A percentile compares a stretch with the other conserved stretches of the same genome.
phyloP scores from a whole-genome alignment of 1,284 basidiomycete species.

The Naganishia albida region DNA sequence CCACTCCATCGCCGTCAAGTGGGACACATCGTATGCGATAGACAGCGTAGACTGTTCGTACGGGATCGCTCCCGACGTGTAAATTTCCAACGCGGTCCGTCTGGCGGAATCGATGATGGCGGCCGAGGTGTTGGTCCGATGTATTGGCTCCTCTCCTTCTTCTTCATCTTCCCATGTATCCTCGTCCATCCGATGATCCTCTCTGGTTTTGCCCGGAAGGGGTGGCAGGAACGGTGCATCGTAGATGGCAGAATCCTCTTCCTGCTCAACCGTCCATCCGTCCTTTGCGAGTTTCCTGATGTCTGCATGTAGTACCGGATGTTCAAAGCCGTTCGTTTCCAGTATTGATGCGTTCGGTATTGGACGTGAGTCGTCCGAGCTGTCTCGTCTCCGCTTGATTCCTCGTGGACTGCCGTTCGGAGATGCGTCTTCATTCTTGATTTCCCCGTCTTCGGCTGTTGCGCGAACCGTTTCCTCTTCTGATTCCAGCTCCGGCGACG shows the following conservation, averaged over 20 bases:
- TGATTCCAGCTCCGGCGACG: neutral
- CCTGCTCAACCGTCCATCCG: neutral
- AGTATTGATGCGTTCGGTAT: neutral
- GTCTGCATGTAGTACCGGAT: neutral
- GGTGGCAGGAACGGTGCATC: constrained; percentile 16
- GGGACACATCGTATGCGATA: constrained; percentile 27
- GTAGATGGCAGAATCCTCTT: neutral
- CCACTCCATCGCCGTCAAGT: constrained; percentile 10
- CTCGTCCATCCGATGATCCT: neutral
- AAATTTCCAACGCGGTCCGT: constrained; percentile 25
- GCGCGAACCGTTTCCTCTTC: neutral
- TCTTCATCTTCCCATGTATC: neutral
- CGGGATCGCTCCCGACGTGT: constrained; percentile 29
- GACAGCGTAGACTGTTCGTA: constrained; percentile 24
- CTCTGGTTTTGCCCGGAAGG: neutral
- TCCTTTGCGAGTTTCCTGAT: neutral
- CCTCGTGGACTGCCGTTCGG: constrained; percentile 5
- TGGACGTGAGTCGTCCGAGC: neutral
- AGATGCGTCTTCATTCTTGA: neutral
- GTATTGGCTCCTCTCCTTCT: neutral
- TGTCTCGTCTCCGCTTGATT: constrained; percentile 7
- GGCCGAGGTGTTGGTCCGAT: neutral
- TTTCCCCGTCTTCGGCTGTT: neutral
- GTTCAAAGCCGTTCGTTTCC: neutral
- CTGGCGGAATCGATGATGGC: constrained; percentile 17